Evolutionary conservation across 1,284 basidiomycete species (phyloP).

Genomic region (Leucoagaricus sp.): DNA sequence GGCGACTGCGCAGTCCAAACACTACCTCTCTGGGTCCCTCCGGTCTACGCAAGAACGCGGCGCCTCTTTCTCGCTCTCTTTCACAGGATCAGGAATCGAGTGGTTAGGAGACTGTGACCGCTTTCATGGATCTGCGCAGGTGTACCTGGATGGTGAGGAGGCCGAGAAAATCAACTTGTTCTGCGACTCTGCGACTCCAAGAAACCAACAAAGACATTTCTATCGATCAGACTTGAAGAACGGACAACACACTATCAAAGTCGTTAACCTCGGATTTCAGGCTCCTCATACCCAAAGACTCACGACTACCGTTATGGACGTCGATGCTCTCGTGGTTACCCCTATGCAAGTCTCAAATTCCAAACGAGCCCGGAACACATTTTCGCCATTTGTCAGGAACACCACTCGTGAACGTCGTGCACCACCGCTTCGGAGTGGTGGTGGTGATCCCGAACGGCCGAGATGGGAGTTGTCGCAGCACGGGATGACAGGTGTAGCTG

Average conservation of each 20-base stretch:
- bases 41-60: conserved; percentile 48
- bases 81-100: conserved; percentile 72
- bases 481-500: conserved; percentile 76
- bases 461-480: conserved; percentile 37
- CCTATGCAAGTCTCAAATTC: conserved; percentile 21
- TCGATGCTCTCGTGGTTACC: conserved; percentile 72
- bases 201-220: conserved; percentile 65
- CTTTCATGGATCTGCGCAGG: conserved; percentile 53
- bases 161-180: conserved; percentile 49
- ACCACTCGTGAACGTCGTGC: neutral
- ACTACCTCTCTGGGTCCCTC: conserved; percentile 52
- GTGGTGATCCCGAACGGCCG: conserved; percentile 8
- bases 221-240: conserved; percentile 55
- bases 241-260: conserved; percentile 61
- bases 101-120: conserved; percentile 68
- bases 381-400: neutral
- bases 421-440: neutral
- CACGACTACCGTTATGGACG: conserved; percentile 40
- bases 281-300: conserved; percentile 32
- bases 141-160: conserved; percentile 59
- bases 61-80: conserved; percentile 59
- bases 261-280: conserved; percentile 54
- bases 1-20: conserved; percentile 51
- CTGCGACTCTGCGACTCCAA: conserved; percentile 34
- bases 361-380: neutral